Conservation (phyloP, 83 land plant species). For the Picea abies region DNA sequence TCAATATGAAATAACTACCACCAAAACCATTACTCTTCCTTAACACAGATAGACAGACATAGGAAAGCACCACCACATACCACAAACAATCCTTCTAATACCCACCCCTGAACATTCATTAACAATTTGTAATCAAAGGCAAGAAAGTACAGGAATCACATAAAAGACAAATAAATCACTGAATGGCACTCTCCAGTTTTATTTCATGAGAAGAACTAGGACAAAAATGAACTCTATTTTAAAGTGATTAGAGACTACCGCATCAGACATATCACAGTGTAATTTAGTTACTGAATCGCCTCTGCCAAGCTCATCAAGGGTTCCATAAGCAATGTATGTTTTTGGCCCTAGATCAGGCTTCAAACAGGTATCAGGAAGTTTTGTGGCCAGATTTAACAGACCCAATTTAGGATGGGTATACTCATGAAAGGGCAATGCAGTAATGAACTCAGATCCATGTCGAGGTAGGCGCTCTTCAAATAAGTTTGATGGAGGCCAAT, state of each 20-base stretch:
- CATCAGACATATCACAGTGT: slow-evolving; percentile 73
- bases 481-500: slow-evolving; percentile 53
- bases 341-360: slow-evolving; percentile 68
- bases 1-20: too few relatives aligned
- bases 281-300: slow-evolving; percentile 64
- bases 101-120: too few relatives aligned
- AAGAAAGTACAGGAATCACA: too few relatives aligned
- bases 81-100: too few relatives aligned
- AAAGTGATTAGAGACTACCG: slow-evolving; percentile 22
- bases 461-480: slow-evolving; percentile 56
- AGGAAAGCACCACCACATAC: too few relatives aligned
- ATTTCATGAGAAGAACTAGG: too few relatives aligned
- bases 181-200: too few relatives aligned
- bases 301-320: slow-evolving; percentile 46
- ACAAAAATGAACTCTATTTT: too few relatives aligned
- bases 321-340: slow-evolving; percentile 63
- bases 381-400: slow-evolving; percentile 48
- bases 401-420: slow-evolving; percentile 56
- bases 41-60: too few relatives aligned
- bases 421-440: slow-evolving; percentile 38
- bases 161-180: too few relatives aligned
- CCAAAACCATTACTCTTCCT: too few relatives aligned
- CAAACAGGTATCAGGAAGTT: slow-evolving; percentile 32
- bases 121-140: too few relatives aligned
- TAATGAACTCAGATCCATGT: slow-evolving; percentile 49